A percentile compares a stretch with the other conserved stretches of the same genome.
Conservation (phyloP, 2,329 filamentous ascomycete genomes). For the Falciphora oryzae region DNA sequence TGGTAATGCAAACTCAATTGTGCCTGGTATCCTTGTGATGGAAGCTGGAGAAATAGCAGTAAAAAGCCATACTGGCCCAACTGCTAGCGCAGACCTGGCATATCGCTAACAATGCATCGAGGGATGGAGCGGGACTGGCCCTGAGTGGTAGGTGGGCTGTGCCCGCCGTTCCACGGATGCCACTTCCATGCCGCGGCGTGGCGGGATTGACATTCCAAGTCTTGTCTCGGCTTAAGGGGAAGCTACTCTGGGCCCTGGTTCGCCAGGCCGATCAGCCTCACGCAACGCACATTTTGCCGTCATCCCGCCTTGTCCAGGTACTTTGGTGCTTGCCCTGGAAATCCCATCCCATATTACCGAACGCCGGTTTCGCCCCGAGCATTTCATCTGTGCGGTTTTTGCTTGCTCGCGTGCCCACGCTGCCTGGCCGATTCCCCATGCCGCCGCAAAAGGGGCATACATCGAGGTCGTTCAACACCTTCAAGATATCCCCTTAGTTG, state of each 20-base stretch:
- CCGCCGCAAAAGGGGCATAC: too few relatives aligned
- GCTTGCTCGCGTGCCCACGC: background rate
- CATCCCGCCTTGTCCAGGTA: background rate
- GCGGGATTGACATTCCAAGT: background rate
- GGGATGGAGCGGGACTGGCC: too few relatives aligned
- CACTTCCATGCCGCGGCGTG: background rate
- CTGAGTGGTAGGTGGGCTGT: background rate
- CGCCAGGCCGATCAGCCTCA: background rate
- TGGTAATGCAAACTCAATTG: background rate
- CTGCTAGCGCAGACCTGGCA: background rate
- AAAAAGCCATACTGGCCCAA: too few relatives aligned
- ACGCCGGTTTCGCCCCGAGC: background rate
- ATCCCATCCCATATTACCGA: background rate
- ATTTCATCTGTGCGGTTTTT: background rate
- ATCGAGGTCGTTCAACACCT: too few relatives aligned
- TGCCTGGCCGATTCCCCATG: too few relatives aligned
- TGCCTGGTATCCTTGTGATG: background rate
- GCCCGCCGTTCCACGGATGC: too few relatives aligned
- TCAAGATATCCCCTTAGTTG: too few relatives aligned
- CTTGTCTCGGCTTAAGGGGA: background rate
- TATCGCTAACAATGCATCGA: background rate
- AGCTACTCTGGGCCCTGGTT: background rate
- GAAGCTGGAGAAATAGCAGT: background rate
- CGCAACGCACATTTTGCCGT: background rate
- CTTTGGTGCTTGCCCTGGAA: too few relatives aligned